These are phyloP conservation scores for Pugionium dolabratum DNA, from an alignment of 345 rosid species.

Conservation along the genomic window DNA sequence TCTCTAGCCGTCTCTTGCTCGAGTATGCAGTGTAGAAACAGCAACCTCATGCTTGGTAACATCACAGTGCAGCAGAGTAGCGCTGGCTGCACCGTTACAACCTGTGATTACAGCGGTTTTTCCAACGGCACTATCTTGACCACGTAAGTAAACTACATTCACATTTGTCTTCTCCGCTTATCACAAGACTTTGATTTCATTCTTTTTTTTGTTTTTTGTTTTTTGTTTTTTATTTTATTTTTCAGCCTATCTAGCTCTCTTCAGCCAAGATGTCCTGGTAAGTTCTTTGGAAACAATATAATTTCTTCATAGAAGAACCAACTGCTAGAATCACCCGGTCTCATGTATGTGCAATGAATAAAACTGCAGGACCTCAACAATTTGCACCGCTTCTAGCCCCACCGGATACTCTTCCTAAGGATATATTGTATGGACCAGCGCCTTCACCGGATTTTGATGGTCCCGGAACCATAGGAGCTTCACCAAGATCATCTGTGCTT, in stretches of 20 bases:
- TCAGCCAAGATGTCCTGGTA: conserved; percentile 93
- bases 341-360: conserved; percentile 19
- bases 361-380: conserved; percentile 66
- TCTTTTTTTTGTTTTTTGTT: too few relatives aligned
- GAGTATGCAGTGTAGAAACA: conserved; percentile 85
- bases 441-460: conserved; percentile 42
- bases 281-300: too few relatives aligned
- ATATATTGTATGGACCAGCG: conserved; percentile 55
- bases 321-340: not conserved
- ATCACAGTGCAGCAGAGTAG: conserved; percentile 62
- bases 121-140: conserved; percentile 76
- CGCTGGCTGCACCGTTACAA: conserved; percentile 88
- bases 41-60: conserved; percentile 88
- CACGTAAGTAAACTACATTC: too few relatives aligned
- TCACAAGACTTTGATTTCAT: too few relatives aligned
- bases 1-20: conserved; percentile 91
- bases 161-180: too few relatives aligned
- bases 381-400: conserved; percentile 75
- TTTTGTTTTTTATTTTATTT: too few relatives aligned
- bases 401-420: conserved; percentile 62
- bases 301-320: not conserved
- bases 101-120: conserved; percentile 78
- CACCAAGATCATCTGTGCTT: conserved; percentile 54
- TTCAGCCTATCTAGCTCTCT: conserved; percentile 79
- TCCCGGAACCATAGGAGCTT: conserved; percentile 40